These are phyloP conservation scores for Candida methanosorbosa DNA, from an alignment of 805 yeast species.

Conservation along the genomic window DNA sequence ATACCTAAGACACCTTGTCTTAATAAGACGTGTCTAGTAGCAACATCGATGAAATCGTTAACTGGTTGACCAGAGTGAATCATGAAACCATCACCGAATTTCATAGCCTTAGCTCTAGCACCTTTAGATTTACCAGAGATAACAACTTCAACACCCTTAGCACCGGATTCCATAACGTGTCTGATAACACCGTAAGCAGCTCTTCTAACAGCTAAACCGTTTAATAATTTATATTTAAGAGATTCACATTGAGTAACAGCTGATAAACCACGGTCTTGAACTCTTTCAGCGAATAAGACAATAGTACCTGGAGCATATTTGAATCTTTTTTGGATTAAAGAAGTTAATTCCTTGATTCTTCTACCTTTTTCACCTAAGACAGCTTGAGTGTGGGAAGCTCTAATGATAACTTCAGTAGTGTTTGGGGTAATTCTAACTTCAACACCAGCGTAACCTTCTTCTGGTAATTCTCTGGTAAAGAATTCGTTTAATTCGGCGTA, in stretches of 20 bases:
- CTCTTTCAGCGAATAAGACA: constrained; percentile 96
- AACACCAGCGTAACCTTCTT: constrained; percentile 99
- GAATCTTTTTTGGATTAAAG: constrained; percentile 98
- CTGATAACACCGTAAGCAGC: constrained; percentile 99
- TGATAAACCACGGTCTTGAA: constrained; percentile 98
- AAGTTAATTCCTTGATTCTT: constrained; percentile 97
- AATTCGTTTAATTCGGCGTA: constrained; percentile 99
- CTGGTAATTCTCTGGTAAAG: constrained; percentile 99
- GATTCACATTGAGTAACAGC: constrained; percentile 99
- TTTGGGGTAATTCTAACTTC: constrained; percentile 98
- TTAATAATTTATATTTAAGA: constrained; percentile 92
- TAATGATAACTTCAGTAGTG: constrained; percentile 96
- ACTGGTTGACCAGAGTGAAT: constrained; percentile 99
- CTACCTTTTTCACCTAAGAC: constrained; percentile 99
- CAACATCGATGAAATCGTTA: constrained; percentile 95
- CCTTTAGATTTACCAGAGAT: constrained; percentile 99
- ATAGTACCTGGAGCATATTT: constrained; percentile 88
- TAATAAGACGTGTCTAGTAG: constrained; percentile 98
- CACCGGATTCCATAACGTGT: constrained; percentile 99
- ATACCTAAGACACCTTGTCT: constrained; percentile 99
- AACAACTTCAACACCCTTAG: constrained; percentile 99
- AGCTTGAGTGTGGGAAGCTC: constrained; percentile 98
- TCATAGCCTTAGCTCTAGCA: constrained; percentile 99
- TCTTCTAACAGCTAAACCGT: constrained; percentile 99
- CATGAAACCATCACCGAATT: constrained; percentile 99